Evolutionary conservation across 2,329 filamentous ascomycete genomes (phyloP).

Genomic region (Alternaria conjuncta): DNA sequence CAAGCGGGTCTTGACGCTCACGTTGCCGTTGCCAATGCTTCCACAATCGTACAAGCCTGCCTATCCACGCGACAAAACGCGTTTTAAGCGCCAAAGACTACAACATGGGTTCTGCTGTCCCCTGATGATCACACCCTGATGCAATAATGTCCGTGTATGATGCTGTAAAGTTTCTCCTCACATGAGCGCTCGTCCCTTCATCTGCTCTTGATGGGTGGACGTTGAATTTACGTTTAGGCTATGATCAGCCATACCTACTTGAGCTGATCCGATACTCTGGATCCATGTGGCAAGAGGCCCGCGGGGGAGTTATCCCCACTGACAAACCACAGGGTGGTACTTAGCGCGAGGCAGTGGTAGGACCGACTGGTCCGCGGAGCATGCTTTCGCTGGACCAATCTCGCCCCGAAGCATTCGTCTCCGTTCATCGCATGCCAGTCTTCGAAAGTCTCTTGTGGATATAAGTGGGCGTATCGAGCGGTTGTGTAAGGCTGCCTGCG

Average conservation of each 20-base stretch:
- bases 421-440: not conserved
- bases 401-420: not conserved
- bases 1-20: not conserved
- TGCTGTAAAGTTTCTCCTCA: not conserved
- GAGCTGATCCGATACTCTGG: not conserved
- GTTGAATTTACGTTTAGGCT: constrained; percentile 8
- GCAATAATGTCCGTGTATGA: not conserved
- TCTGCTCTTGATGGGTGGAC: not conserved
- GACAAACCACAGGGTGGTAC: not conserved
- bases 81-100: not conserved
- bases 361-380: constrained; percentile 1
- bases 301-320: not conserved
- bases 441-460: not conserved
- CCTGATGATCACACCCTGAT: not conserved
- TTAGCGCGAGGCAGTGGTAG: constrained; percentile 2
- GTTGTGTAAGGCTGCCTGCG: not conserved
- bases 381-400: not conserved
- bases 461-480: not conserved
- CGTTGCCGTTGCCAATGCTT: not conserved
- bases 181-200: not conserved
- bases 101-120: not conserved
- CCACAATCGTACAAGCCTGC: not conserved
- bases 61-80: not conserved
- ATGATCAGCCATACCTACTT: constrained; percentile 1
- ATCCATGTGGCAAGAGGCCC: not conserved